Conservation (phyloP, 2,329 filamentous ascomycete genomes). For the Aspergillus sp. region DNA sequence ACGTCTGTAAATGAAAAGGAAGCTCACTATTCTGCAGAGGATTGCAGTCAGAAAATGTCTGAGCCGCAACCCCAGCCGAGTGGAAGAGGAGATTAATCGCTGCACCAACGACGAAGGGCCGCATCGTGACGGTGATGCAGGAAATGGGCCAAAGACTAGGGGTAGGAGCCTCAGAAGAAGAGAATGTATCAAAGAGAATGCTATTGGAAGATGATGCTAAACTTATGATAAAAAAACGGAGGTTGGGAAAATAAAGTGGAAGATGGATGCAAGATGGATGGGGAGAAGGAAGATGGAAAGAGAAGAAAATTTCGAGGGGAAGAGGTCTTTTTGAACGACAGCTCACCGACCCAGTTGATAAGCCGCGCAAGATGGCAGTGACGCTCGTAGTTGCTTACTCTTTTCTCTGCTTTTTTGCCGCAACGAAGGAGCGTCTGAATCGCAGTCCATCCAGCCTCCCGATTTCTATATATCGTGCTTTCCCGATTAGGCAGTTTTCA, state of each 20-base stretch:
- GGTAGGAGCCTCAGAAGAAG: background rate
- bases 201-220: background rate
- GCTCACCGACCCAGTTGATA: background rate
- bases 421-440: no score
- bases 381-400: no score
- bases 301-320: conserved; percentile 49
- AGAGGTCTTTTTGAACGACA: no score
- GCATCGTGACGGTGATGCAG: conserved; percentile 23
- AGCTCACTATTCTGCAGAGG: conserved; percentile 32
- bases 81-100: conserved; percentile 22
- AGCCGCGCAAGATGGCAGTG: no score
- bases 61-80: conserved; percentile 25
- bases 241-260: background rate
- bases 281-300: conserved; percentile 45
- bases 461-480: conserved; percentile 5
- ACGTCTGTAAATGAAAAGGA: background rate
- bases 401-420: no score
- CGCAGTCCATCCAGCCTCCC: conserved; percentile 13
- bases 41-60: conserved; percentile 40
- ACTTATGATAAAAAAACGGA: background rate
- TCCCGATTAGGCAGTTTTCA: background rate
- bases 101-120: conserved; percentile 16
- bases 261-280: background rate
- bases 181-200: background rate
- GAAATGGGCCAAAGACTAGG: background rate